These are phyloP conservation scores for Xylaria intraflava DNA, from an alignment of 495 filamentous ascomycete genomes.

Conservation along the genomic window DNA sequence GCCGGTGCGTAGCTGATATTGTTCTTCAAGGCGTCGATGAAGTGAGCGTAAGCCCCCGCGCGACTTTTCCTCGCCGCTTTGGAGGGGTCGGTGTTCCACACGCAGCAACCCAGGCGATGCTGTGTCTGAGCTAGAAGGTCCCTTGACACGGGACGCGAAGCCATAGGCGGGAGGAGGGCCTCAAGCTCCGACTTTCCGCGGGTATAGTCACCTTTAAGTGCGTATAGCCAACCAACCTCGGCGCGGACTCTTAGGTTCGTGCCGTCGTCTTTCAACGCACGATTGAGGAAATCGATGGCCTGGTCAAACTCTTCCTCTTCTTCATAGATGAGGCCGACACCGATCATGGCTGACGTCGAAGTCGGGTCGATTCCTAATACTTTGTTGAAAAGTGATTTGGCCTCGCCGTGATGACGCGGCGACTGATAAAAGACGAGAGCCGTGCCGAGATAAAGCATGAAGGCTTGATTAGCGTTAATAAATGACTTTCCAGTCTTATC, in stretches of 20 bases:
- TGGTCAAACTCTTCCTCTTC: slow-evolving; percentile 80
- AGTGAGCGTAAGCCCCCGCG: slow-evolving; percentile 65
- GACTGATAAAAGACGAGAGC: slow-evolving; percentile 80
- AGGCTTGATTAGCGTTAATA: slow-evolving; percentile 59
- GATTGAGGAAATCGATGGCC: slow-evolving; percentile 69
- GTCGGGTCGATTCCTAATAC: slow-evolving; percentile 65
- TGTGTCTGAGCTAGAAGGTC: slow-evolving; percentile 75
- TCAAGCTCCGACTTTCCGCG: slow-evolving; percentile 61
- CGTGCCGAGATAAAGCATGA: slow-evolving; percentile 72
- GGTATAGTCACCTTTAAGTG: slow-evolving; percentile 67
- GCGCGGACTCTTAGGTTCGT: slow-evolving; percentile 67
- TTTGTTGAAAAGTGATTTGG: slow-evolving; percentile 69
- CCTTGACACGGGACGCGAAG: slow-evolving; percentile 37
- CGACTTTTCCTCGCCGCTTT: slow-evolving; percentile 66
- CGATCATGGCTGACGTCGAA: slow-evolving; percentile 76
- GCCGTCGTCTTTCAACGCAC: slow-evolving; percentile 64
- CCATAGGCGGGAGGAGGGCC: slow-evolving; percentile 50
- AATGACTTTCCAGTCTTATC: slow-evolving; percentile 59
- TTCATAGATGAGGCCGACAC: slow-evolving; percentile 83
- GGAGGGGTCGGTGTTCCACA: slow-evolving; percentile 76
- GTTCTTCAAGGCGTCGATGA: slow-evolving; percentile 74
- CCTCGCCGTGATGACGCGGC: slow-evolving; percentile 83
- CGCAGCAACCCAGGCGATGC: slow-evolving; percentile 80
- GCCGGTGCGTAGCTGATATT: slow-evolving; percentile 88
- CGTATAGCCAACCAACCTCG: slow-evolving; percentile 85